Percentiles rank a stretch among this genome's conserved stretches.
Evolutionary conservation across 2,329 filamentous ascomycete species (phyloP).

Genomic region (Huntiella moniliformis): DNA sequence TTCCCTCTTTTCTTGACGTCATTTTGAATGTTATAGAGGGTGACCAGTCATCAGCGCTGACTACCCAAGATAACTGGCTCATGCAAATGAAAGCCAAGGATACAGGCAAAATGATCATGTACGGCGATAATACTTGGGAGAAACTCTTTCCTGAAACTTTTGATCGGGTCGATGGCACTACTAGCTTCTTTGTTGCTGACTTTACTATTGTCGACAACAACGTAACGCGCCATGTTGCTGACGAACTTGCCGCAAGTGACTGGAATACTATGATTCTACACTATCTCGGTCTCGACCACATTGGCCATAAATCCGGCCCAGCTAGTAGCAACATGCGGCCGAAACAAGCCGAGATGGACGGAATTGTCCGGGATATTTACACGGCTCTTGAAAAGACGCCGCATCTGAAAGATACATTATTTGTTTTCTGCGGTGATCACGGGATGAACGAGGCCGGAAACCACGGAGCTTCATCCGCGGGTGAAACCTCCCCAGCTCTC

Average conservation of each 20-base stretch:
- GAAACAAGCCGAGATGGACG: constrained; percentile 90
- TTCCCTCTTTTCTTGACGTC: constrained; percentile 93
- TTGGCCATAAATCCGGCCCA: constrained; percentile 89
- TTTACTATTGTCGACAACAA: constrained; percentile 97
- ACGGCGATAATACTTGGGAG: constrained; percentile 95
- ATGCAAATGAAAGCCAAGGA: constrained; percentile 67
- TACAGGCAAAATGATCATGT: constrained; percentile 69
- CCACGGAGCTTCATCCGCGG: constrained; percentile 81
- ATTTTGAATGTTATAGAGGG: constrained; percentile 93
- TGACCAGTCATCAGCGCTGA: constrained; percentile 74
- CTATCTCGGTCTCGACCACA: constrained; percentile 90
- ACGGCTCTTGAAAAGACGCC: constrained; percentile 48
- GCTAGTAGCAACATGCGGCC: constrained; percentile 75
- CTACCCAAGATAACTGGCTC: constrained; percentile 86
- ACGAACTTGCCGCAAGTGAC: constrained; percentile 56
- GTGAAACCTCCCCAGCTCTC: constrained; percentile 83
- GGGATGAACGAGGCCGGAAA: constrained; percentile 99
- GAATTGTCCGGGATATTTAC: constrained; percentile 58
- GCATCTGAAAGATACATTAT: constrained; percentile 58
- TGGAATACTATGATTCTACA: constrained; percentile 92
- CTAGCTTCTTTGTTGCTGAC: constrained; percentile 96
- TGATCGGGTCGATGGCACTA: constrained; percentile 73
- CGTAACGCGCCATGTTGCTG: constrained; percentile 73
- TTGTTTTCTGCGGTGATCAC: constrained; percentile 83
- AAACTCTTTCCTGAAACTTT: constrained; percentile 89